Evolutionary conservation across 129 eudicot genomes (phyloP), one percentile per base, ranked within the genome.

Genomic region (Flaveria ramosissima): DNA sequence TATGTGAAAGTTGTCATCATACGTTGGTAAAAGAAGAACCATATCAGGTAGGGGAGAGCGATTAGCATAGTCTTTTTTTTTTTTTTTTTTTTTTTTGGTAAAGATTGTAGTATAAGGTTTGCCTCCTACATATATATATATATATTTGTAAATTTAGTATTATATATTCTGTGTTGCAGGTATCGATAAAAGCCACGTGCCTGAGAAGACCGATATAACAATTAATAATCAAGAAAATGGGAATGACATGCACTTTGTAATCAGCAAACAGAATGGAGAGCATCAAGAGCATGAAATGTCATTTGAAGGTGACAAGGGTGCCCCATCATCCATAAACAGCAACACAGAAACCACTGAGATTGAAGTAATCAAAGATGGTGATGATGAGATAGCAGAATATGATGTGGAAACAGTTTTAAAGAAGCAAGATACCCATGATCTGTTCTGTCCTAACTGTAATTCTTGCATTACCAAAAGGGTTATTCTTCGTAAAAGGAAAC

Each of bases 401-500:
- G 97, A 91, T 72, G 92, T 94, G 78, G 99, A 94, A 72, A 76
- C 81, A 6, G 90, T 94, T 9, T n/a, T 94, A 45, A 72, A 78
- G 75, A 80, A 87, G 87, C 99, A 94, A 74, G 85, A 80, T n/a
- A 89, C 99, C 19, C 99, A 94, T 83, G 97, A 94, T 70, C 71
- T 94, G 64, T 94, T 70, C 78, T 94, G 99, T 78, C 99, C 99
- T 60, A 91, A 94, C 64, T 94, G 99, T 72, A 87, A 91, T 67
- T 89, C 96, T 60, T 94, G 99, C 51, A 94, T 94, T 55, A 94
- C 99, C 66, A 86, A 76, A 75, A 84, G 97, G 82, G 97, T 94
- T 10, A 86, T 94, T 81, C 89, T 94, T 65, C 91, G 96, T 45
- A 89, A 92, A 85, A 84, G 97, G 71, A 94, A 94, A 76, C 92